Evolutionary conservation across 2,329 filamentous ascomycete genomes (phyloP), one percentile per base, ranked within the genome.

Genomic region (Magnaporthiopsis rhizophila): DNA sequence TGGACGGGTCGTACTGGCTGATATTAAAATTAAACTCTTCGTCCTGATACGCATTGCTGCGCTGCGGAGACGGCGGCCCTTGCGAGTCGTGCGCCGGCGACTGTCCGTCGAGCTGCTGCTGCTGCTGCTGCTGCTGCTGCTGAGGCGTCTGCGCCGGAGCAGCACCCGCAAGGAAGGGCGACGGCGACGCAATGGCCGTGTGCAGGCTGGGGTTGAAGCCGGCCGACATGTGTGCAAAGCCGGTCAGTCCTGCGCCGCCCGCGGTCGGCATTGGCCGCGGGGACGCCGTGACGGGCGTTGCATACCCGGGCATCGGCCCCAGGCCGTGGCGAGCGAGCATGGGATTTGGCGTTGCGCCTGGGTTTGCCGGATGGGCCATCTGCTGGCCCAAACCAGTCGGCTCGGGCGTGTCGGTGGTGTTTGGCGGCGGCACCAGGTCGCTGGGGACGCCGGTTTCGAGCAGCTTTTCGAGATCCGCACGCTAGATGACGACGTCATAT

Each of bases 381-480:
- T 15, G 36, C 36, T 38, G 36, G 36, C 36, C 36, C 36, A 38
- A 13, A 2, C 36, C 36, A 58, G 62, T n/a, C 9, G 65, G 53
- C 1, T 65, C 66, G 6, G 67, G 64, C 3, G 65, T 64, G 65
- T 62, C 66, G 12, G 65, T 45, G 2, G 72, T 65, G 66, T 69
- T 73, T 32, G 36, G 36, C 5, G 36, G 36, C 15, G 68, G 76
- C 32, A 67, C 75, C 34, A 65, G 70, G 68, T 69, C 72, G 58
- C 67, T 71, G 62, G 69, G 71, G 7, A 82, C 70, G 21, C 81
- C 81, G 21, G 79, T 76, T 24, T 75, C 72, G 45, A 86, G 80
- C 34, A 85, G 72, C 59, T 79, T 81, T 57, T 85, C 82, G 21
- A 86, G 72, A 62, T 85, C 83, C 13, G 76, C 71, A 62, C 74